Percentiles rank a stretch among this genome's conserved stretches.
Conservation (phyloP, 1,139 yeast species). For the Petasospora rhodanensis region DNA sequence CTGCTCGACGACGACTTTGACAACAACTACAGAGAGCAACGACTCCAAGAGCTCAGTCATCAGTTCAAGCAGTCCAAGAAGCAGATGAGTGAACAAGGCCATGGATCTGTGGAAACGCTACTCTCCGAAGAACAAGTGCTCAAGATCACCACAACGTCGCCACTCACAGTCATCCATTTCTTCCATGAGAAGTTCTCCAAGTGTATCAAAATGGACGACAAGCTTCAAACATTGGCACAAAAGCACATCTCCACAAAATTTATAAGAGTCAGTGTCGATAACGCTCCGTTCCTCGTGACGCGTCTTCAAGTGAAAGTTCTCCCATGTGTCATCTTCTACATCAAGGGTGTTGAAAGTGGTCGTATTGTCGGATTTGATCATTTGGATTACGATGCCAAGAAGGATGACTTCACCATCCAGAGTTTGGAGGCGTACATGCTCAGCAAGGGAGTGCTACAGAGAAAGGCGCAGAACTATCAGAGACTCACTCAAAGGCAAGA, state of each 20-base stretch:
- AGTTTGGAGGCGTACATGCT: conserved; percentile 43
- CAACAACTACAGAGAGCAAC: conserved; percentile 69
- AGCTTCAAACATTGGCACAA: conserved; percentile 43
- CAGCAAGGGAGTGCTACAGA: conserved; percentile 26
- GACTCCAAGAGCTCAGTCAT: conserved; percentile 54
- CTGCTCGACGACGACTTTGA: conserved; percentile 66
- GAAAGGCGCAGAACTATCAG: conserved; percentile 19
- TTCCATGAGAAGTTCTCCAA: conserved; percentile 56
- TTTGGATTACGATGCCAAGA: conserved; percentile 37
- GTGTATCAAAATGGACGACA: conserved; percentile 55
- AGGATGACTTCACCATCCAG: conserved; percentile 37
- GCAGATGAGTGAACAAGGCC: conserved; percentile 34
- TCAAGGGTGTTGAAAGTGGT: conserved; percentile 51
- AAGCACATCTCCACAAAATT: conserved; percentile 56
- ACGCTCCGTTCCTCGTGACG: conserved; percentile 68
- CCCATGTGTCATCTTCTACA: conserved; percentile 67
- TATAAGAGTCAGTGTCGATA: conserved; percentile 53
- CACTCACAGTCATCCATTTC: conserved; percentile 57
- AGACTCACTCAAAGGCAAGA: conserved; percentile 17
- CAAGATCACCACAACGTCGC: conserved; percentile 41
- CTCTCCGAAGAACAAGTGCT: conserved; percentile 54
- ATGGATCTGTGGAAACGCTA: conserved; percentile 39
- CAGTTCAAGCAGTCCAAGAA: conserved; percentile 40
- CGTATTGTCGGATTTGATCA: conserved; percentile 66
- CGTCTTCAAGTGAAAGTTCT: conserved; percentile 59